These are phyloP conservation scores for Rubroboletus satanas DNA, from an alignment of 768 basidiomycete genomes.

Conservation along the genomic window DNA sequence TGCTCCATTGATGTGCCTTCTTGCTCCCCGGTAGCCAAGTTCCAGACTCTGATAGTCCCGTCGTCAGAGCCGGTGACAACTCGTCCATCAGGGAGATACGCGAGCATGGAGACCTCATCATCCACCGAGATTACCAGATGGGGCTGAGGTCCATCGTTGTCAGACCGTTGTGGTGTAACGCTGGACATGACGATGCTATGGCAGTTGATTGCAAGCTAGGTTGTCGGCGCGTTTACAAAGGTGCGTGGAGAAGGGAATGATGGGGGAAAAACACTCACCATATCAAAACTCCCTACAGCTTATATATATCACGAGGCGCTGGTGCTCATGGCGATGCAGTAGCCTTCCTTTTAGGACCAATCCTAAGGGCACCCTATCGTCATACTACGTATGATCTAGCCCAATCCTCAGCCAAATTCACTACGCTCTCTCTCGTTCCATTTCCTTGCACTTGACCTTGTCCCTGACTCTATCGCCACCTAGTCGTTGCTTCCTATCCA, in stretches of 20 bases:
- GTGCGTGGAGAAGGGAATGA: background rate
- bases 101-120: background rate
- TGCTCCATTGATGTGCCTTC: background rate
- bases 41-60: background rate
- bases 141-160: background rate
- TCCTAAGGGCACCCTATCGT: no score
- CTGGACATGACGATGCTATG: background rate
- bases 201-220: background rate
- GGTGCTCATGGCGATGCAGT: no score
- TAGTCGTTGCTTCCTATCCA: no score
- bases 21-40: background rate
- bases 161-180: background rate
- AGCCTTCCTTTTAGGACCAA: no score
- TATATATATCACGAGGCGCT: background rate
- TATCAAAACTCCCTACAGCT: background rate
- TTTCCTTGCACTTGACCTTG: no score
- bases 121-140: background rate
- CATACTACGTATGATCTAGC: no score
- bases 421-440: no score
- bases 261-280: no score
- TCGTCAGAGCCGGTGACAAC: background rate
- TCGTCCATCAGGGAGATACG: constrained; percentile 7
- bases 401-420: no score
- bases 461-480: no score
- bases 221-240: background rate